Percentiles rank a stretch among this genome's conserved stretches.
Conservation (phyloP, 306 rosid genomes). For the Gleditsia sinensis region DNA sequence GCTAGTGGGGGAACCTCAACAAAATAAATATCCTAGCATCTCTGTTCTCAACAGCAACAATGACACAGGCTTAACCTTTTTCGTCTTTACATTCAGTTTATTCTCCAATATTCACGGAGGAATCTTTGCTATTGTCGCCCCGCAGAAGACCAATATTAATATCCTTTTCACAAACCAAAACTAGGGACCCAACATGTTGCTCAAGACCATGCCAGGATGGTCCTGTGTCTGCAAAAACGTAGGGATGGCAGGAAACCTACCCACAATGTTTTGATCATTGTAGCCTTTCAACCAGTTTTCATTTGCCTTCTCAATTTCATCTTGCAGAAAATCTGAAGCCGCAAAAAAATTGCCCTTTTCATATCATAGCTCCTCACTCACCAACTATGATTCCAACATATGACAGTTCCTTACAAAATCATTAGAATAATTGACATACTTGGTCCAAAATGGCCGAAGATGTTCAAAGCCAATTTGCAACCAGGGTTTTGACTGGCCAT, state of each 20-base stretch:
- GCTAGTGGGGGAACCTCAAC: conserved; percentile 63
- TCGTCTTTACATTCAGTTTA: conserved; percentile 58
- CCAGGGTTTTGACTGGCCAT: conserved; percentile 99
- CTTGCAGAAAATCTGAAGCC: conserved; percentile 49
- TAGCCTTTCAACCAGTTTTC: conserved; percentile 52
- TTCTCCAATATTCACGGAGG: conserved; percentile 61
- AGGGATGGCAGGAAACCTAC: conserved; percentile 50
- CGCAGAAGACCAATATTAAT: conserved; percentile 62
- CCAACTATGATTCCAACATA: conserved; percentile 76
- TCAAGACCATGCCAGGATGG: conserved; percentile 51
- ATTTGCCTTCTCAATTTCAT: conserved; percentile 48
- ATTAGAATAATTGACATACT: conserved; percentile 87
- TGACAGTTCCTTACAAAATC: conserved; percentile 93
- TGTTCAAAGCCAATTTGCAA: conserved; percentile 95
- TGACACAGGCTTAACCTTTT: conserved; percentile 44
- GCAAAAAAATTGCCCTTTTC: conserved; percentile 54
- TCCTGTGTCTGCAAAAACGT: conserved; percentile 51
- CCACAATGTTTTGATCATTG: conserved; percentile 35
- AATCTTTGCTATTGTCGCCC: conserved; percentile 54
- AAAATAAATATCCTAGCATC: conserved; percentile 58
- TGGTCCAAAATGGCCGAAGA: conserved; percentile 98
- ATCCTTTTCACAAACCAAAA: conserved; percentile 73
- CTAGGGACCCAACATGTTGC: conserved; percentile 58
- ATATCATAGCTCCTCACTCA: conserved; percentile 37
- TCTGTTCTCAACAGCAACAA: conserved; percentile 57